These are phyloP conservation scores for Orbilia javanica DNA, from an alignment of 2,329 filamentous ascomycete species.

Conservation along the genomic window DNA sequence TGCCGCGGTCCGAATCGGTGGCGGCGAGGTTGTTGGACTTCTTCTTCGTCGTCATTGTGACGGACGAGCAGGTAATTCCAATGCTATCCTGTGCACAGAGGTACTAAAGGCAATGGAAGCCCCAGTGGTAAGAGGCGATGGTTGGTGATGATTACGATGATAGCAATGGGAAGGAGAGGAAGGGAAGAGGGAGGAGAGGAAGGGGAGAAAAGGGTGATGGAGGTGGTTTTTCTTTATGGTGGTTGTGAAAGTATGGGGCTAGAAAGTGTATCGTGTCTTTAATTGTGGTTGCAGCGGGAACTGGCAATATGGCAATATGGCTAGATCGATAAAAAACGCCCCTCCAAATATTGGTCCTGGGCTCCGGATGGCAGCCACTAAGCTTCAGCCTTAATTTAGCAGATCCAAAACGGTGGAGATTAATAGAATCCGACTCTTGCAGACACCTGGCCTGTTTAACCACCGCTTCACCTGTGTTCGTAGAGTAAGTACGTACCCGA, in stretches of 20 bases:
- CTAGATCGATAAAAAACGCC: constrained; percentile 28
- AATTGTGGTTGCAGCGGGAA: constrained; percentile 40
- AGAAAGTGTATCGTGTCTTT: constrained; percentile 58
- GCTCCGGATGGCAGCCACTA: not conserved
- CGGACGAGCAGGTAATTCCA: not conserved
- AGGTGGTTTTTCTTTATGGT: not conserved
- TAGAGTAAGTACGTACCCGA: no score
- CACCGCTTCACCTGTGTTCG: no score
- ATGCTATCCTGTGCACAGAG: not conserved
- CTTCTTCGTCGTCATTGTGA: constrained; percentile 61
- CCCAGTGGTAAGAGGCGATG: not conserved
- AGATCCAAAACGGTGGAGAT: constrained; percentile 24
- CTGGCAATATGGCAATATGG: constrained; percentile 31
- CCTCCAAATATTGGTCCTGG: not conserved
- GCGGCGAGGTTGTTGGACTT: constrained; percentile 64
- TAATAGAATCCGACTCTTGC: not conserved
- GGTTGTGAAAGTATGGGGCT: not conserved
- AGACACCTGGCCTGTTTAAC: constrained; percentile 29
- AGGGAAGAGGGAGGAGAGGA: not conserved
- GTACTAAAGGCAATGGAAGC: not conserved
- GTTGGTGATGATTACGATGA: constrained; percentile 4
- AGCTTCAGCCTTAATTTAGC: constrained; percentile 51
- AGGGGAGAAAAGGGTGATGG: not conserved
- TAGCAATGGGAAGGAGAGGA: not conserved
- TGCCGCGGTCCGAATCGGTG: constrained; percentile 69